Base-by-base conservation (phyloP, 331 rosid genomes). In the Pyrus hybrid region DNA sequence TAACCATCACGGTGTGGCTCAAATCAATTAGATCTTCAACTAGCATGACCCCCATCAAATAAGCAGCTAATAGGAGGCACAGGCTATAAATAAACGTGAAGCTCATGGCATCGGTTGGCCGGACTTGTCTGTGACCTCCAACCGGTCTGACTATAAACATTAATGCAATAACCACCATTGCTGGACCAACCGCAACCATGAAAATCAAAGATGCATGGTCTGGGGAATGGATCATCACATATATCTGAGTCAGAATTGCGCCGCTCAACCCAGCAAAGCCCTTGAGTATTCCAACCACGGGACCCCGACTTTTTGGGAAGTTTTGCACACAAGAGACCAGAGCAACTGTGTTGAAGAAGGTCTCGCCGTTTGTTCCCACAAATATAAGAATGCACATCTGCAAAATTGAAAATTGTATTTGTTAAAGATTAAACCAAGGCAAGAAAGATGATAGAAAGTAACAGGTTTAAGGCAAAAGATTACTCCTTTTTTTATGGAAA, bases 191-290 rank as follows among this genome's bases (percentile, higher is more conserved):
- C 6, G 85, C 82, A 29, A 82, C 65, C 85, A 82, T 82, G 85
- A 82, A 82, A 32, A 77, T 63, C 30, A 82, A 41, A 63, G 79
- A 73, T 33, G 85, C 85, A 20, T 82, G 79, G 30, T 82, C 82
- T 43, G 85, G 82, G 22, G 82, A 53, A 70, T 82, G 76, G 60
- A 82, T 43, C 72, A 74, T 32, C 21, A 76, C 74, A 66, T 82
- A 82, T 62, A 82, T 78, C 75, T 82, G 85, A 2, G 85, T 82
- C 80, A 82, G 23, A 61, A 81, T 81, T 60, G 85, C 85, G 6
- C 92, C 93, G n/a, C 96, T 83, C 79, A 93, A 85, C 63, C 97
- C 96, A 17, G 91, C 96, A 51, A 91, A 93, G 23, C 98, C 98
- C 62, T 93, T 93, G 72, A 93, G 68, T 21, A 93, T 93, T n/a